Percentiles rank a stretch among this genome's conserved stretches.
These are phyloP conservation scores for Globisporangium irregulare DNA, from an alignment of 352 stramenopile genomes.

Conservation along the genomic window DNA sequence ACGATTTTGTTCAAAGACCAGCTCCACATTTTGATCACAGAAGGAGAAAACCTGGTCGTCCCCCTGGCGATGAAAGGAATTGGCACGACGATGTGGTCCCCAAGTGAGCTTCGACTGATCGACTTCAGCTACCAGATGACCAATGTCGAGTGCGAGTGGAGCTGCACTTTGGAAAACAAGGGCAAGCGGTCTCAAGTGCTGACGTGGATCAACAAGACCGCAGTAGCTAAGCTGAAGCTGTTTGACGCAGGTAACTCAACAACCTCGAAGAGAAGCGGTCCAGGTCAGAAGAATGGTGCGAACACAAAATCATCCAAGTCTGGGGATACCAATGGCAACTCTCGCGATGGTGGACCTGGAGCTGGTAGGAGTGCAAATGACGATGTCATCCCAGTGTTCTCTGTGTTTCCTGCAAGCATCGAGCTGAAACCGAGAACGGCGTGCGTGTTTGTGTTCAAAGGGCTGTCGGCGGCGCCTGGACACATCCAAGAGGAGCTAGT, in stretches of 20 bases:
- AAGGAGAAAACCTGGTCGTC: constrained; percentile 90
- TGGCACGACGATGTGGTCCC: constrained; percentile 93
- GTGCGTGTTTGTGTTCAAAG: constrained; percentile 92
- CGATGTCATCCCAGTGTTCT: constrained; percentile 75
- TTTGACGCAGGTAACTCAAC: constrained; percentile 11
- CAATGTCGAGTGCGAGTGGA: constrained; percentile 83
- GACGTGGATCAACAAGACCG: constrained; percentile 90
- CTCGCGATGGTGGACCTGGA: constrained; percentile 6
- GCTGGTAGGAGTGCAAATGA: constrained; percentile 14
- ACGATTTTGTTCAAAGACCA: constrained; percentile 91
- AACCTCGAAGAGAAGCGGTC: constrained; percentile 10
- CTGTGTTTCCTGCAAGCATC: constrained; percentile 88
- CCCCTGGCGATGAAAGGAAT: constrained; percentile 89
- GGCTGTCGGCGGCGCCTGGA: constrained; percentile 60
- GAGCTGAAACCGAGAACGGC: constrained; percentile 92
- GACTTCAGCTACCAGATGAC: constrained; percentile 94
- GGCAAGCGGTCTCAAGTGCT: constrained; percentile 90
- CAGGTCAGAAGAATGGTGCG: constrained; percentile 22
- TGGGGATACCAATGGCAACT: neutral
- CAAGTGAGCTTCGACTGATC: constrained; percentile 83
- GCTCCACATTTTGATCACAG: constrained; percentile 89
- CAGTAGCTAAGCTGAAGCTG: constrained; percentile 34
- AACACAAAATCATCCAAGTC: constrained; percentile 20
- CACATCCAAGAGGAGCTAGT: constrained; percentile 81
- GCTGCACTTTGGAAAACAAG: constrained; percentile 95